Evolutionary conservation across 371 early-diverging fungal species (phyloP), one percentile per base, ranked within the genome.

Genomic region (Choanephora cucurbitarum): DNA sequence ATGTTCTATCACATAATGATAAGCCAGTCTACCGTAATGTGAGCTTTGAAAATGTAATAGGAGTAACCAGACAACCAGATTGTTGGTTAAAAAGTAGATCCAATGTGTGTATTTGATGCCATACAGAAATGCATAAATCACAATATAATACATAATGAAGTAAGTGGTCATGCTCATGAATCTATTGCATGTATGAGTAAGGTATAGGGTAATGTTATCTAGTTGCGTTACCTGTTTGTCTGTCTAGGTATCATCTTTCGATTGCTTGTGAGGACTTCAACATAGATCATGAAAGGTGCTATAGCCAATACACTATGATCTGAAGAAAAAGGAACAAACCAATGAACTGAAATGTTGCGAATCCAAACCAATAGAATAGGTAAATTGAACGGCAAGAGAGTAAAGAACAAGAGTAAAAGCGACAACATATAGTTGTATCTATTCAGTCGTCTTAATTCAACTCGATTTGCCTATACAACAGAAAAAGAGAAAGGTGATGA

Each of bases 361-460:
- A 82, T 79, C 83, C 85, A 86, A 10, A 84, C 85, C 58, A 86
- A 69, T 39, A 86, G 50, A 11, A 79, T 79, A 1, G 87, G 87
- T 6, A 80, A 41, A 59, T 71, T 75, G 48, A 85, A 84, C 4
- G 87, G 87, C 10, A 87, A 55, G 28, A 85, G 49, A 19, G 83
- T 75, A 54, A 85, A 80, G 44, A 85, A 72, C 50, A 87, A 51
- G 17, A 87, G 55, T 22, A 85, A 69, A 4, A 83, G 68, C 5
- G 85, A 82, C 53, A 81, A 72, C 58, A 82, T 61, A 55, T 82
- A 87, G 52, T 87, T 79, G 49, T 83, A 77, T 45, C 84, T 73
- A 47, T 82, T 81, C 58, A 73, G 60, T 47, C 64, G 60, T 43
- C 62, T 66, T n/a, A 49, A 46, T 14, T 62, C 57, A 19, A 45